phyloP scores from a whole-genome alignment of 192 early-diverging fungal species.

The Mortierella hygrophila region DNA sequence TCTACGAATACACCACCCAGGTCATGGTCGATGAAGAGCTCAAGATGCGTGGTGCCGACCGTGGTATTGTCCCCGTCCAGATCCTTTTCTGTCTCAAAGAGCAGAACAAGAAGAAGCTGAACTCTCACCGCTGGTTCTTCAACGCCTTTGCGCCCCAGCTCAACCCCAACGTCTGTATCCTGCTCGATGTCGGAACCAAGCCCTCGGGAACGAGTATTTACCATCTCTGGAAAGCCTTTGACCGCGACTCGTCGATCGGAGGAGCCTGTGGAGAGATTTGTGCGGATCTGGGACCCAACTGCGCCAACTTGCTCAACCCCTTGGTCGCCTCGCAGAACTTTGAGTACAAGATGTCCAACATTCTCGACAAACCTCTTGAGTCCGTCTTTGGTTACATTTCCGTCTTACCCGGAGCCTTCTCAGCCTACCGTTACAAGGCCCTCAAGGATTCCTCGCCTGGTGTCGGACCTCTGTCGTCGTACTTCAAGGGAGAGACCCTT shows the following conservation, averaged over 20 bases:
- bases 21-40: constrained; percentile 73
- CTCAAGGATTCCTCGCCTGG: constrained; percentile 75
- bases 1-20: constrained; percentile 95
- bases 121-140: constrained; percentile 98
- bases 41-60: constrained; percentile 73
- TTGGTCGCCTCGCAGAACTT: constrained; percentile 95
- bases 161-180: constrained; percentile 88
- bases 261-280: constrained; percentile 96
- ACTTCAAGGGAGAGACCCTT: constrained; percentile 94
- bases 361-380: constrained; percentile 96
- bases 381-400: constrained; percentile 97
- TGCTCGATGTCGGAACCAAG: constrained; percentile 94
- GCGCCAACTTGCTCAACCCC: constrained; percentile 81
- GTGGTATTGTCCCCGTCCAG: constrained; percentile 87
- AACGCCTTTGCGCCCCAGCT: constrained; percentile 89
- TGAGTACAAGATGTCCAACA: constrained; percentile 98
- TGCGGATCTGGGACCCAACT: constrained; percentile 85
- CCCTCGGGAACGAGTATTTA: constrained; percentile 86
- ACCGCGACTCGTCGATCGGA: constrained; percentile 81
- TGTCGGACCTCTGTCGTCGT: constrained; percentile 77
- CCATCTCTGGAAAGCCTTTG: constrained; percentile 92
- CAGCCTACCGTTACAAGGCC: constrained; percentile 90
- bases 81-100: constrained; percentile 94
- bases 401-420: constrained; percentile 95
- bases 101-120: constrained; percentile 94